Evolutionary conservation across 495 filamentous ascomycete species (phyloP), one percentile per base, ranked within the genome.

Genomic region (Aspergillus sparsus): DNA sequence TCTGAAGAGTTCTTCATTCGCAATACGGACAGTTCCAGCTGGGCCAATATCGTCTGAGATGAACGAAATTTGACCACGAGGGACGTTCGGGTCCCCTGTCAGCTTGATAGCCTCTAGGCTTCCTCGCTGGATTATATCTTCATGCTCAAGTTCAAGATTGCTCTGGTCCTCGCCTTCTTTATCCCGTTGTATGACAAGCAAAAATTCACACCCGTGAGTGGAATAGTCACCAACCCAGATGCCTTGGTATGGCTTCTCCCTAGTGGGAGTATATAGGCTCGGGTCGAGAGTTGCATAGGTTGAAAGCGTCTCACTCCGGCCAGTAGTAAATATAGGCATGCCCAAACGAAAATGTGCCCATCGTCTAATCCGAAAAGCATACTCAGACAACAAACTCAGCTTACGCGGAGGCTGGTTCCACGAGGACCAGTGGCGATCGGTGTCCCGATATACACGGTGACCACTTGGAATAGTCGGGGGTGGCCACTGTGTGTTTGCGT

Each of bases 181-280:
- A 36, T 89, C 86, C 13, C 81, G 80, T 71, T 98, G 93, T 56
- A 88, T 71, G 37, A 98, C 78, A 5, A 93, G 77, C 9, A 97
- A 68, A 61, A 96, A 95, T 69, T 98, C 93, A 71, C 90, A 95
- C 2, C 92, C 91, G 67, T 98, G 92, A 0, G 82, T 85, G 11
- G 85, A 86, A 66, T 95, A 97, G 67, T 97, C 92, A 5, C 93
- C 93, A 9, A 93, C 88, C 90, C 90, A 98, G 21, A 98, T 88
- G 0, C 93, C 93, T 61, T 89, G 86, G 67, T 83, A 96, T 1
- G 91, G 93, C 68, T 91, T 91, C 42, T 85, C 77, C n/a, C 71
- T 69, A 0, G 91, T 93, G 0, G 92, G 91, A 0, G 85, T 92
- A 67, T 94, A 97, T 21, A 86, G 68, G 5, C 73, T 77, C 12